Evolutionary conservation across 2,329 filamentous ascomycete species (phyloP), one percentile per base, ranked within the genome.

Genomic region (Trichoderma harzianum): DNA sequence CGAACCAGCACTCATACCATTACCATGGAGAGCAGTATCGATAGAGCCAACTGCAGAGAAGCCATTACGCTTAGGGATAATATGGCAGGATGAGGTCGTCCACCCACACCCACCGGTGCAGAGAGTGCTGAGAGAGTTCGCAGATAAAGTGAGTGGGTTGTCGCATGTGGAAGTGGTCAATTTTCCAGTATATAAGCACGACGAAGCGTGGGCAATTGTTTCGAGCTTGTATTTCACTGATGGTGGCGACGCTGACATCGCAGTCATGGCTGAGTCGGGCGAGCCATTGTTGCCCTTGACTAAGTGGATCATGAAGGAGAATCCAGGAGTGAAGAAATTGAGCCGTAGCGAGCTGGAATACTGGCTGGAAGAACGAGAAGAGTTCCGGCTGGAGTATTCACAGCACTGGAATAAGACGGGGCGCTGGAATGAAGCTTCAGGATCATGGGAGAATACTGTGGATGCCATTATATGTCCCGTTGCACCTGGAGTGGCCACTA

Each of bases 401-500:
- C 61, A 47, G 24, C 61, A 63, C 16, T 63, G 61, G 61, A 63
- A 63, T n/a, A 21, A 47, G 8, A 63, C 24, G 11, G 61, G 61
- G 6, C 11, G 10, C 7, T 30, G 36, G 36, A 16, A 63, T 21
- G 26, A 47, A 21, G 24, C 24, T 21, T 26, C 5, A 10, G 36
- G 61, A 4, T 14, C 5, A 14, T 63, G 61, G 36, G 36, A 43
- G 8, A 21, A 47, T 14, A 30, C 36, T 47, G 24, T 47, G 24
- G 61, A 63, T 47, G 61, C 61, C 7, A 63, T 63, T n/a, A 63
- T 63, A n/a, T 63, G 61, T 21, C 61, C 61, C 10, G 61, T 63
- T 7, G 36, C 61, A 12, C 61, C 61, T 10, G 34, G 36, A 1
- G 61, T 63, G 0, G 61, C 61, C 12, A 63, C 61, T 12, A 14